phyloP scores from a whole-genome alignment of 2,329 filamentous ascomycete genomes.

The Penicillium sp. region DNA sequence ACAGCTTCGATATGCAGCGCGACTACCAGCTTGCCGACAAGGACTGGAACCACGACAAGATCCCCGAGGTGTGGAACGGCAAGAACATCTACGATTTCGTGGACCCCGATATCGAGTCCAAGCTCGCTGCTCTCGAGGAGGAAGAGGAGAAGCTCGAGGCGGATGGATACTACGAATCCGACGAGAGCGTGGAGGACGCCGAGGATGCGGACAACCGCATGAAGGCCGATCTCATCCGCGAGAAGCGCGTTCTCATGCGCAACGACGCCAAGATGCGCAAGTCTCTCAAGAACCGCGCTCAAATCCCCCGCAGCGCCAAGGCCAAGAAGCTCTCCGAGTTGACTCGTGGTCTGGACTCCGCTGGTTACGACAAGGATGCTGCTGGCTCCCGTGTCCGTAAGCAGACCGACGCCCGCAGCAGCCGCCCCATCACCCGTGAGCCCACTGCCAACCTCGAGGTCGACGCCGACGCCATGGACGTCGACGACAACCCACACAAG shows the following conservation, averaged over 20 bases:
- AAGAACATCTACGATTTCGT: constrained; percentile 98
- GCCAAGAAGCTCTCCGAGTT: constrained; percentile 84
- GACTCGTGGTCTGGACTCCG: constrained; percentile 78
- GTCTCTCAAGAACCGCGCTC: constrained; percentile 92
- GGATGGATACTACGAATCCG: constrained; percentile 91
- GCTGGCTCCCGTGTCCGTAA: constrained; percentile 72
- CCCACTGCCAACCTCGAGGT: constrained; percentile 50
- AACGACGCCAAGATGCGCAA: constrained; percentile 96
- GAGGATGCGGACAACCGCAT: constrained; percentile 84
- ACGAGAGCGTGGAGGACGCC: constrained; percentile 78
- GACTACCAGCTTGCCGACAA: constrained; percentile 85
- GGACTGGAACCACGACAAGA: constrained; percentile 95
- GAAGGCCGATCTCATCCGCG: constrained; percentile 93
- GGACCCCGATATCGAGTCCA: constrained; percentile 93
- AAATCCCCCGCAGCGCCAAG: constrained; percentile 81
- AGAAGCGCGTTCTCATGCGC: constrained; percentile 88
- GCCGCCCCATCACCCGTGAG: constrained; percentile 67
- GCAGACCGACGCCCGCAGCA: constrained; percentile 57
- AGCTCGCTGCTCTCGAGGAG: constrained; percentile 86
- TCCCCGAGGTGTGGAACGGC: constrained; percentile 91
- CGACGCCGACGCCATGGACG: constrained; percentile 69
- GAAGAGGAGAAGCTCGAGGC: constrained; percentile 92
- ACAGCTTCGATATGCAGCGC: constrained; percentile 87
- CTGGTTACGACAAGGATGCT: constrained; percentile 80
- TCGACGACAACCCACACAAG: constrained; percentile 47